Evolutionary conservation across 305 asterid genomes (phyloP), one percentile per base, ranked within the genome.

Genomic region (Solanum hybrid): DNA sequence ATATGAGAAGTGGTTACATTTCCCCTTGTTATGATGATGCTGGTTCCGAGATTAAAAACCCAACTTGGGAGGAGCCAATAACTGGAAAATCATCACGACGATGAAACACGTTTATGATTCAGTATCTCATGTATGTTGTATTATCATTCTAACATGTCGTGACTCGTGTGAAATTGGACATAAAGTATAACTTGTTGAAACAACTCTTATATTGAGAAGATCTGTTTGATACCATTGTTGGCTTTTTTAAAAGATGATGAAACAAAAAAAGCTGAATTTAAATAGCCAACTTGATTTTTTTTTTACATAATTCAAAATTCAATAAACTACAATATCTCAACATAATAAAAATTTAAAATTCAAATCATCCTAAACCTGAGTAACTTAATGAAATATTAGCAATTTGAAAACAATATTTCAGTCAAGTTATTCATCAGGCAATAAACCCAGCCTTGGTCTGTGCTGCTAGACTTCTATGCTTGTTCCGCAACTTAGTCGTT

Each of bases 1-100:
- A 94, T 31, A 89, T 93, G 92, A 87, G 76, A 75, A 91, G 24
- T 69, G 75, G 81, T 36, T 82, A 81, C 87, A 92, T 92, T 89
- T 87, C 74, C 28, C 40, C 91, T 13, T 85, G 89, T 33, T 87
- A 75, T 57, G 91, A 83, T 37, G 20, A 8, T 26, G 22, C 14
- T 28, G 90, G n/a, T 22, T 61, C 18, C 13, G 74, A 84, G 87
- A 46, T 84, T 8, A 46, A 18, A 29, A 18, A 9, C 6, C 87
- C 90, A 35, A 12, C 31, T 24, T 83, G 90, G 88, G 79, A 89
- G 74, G 87, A 67, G 64, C 64, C 61, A 31, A 77, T 35, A 57
- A 61, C 34, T 16, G 78, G 67, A 46, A 5, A 84, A 29, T 84
- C 74, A 31, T 84, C 16, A 46, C 74, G 37, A 28, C 74, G 20